phyloP scores from a whole-genome alignment of 2,329 filamentous ascomycete species.

The Trichoderma pleuroti region DNA sequence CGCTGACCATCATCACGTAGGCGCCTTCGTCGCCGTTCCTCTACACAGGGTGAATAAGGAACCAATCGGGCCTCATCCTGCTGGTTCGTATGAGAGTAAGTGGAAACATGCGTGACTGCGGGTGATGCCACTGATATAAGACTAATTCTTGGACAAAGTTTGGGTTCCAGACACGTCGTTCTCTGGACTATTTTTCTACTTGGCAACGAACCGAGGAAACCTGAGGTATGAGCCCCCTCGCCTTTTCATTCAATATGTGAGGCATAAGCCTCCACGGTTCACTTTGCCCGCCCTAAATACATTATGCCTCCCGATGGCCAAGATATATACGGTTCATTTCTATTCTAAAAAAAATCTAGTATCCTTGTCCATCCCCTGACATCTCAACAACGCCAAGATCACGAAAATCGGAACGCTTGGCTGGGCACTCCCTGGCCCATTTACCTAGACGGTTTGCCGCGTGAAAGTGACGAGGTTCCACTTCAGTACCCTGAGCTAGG shows the following conservation, averaged over 20 bases:
- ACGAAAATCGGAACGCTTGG: slow-evolving; percentile 34
- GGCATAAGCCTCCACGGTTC: background rate
- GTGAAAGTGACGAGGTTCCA: slow-evolving; percentile 27
- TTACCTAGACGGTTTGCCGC: slow-evolving; percentile 30
- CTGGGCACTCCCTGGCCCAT: slow-evolving; percentile 35
- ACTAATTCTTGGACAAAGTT: slow-evolving; percentile 22
- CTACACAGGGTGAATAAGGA: slow-evolving; percentile 32
- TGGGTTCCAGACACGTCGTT: slow-evolving; percentile 36
- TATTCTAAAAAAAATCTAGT: slow-evolving; percentile 18
- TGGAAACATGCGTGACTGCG: background rate
- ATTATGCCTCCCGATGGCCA: background rate
- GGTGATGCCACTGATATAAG: background rate
- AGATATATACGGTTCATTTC: background rate
- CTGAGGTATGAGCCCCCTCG: slow-evolving; percentile 24
- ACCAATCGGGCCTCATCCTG: slow-evolving; percentile 34
- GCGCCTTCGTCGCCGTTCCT: slow-evolving; percentile 34
- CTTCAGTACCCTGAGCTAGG: slow-evolving; percentile 34
- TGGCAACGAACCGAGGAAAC: slow-evolving; percentile 32
- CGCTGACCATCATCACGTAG: slow-evolving; percentile 19
- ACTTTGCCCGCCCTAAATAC: background rate
- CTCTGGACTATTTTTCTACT: slow-evolving; percentile 35
- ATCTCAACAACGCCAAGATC: slow-evolving; percentile 30
- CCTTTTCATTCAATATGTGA: background rate
- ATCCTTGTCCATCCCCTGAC: slow-evolving; percentile 34
- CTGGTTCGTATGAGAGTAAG: slow-evolving; percentile 35